These are phyloP conservation scores for Solanum rostratum DNA, from an alignment of 257 asterid species.

Conservation along the genomic window DNA sequence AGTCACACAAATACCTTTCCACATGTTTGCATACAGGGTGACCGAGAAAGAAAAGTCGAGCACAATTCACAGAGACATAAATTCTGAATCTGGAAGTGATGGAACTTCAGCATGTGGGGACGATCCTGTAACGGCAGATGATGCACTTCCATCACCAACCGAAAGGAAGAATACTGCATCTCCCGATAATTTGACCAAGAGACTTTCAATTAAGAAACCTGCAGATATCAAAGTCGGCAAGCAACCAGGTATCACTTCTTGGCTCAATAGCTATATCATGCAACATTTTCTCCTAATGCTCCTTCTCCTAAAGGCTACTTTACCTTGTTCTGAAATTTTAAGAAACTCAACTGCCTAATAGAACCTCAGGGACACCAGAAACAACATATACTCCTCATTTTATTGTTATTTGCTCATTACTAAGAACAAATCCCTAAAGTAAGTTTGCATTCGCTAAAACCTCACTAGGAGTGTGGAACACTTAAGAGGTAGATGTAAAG, in stretches of 20 bases:
- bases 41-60: slow-evolving; percentile 52
- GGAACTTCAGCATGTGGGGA: slow-evolving; percentile 46
- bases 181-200: slow-evolving; percentile 29
- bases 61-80: slow-evolving; percentile 21
- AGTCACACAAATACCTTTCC: slow-evolving; percentile 48
- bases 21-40: slow-evolving; percentile 63
- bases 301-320: background rate
- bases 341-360: background rate
- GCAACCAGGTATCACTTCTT: slow-evolving; percentile 39
- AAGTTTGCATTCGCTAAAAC: background rate
- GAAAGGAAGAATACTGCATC: slow-evolving; percentile 27
- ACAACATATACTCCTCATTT: background rate
- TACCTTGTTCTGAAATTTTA: background rate
- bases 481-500: background rate
- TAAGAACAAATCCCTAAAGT: background rate
- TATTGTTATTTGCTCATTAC: background rate
- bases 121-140: slow-evolving; percentile 31
- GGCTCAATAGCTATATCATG: background rate
- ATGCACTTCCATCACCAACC: slow-evolving; percentile 32
- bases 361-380: background rate
- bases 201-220: slow-evolving; percentile 29
- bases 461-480: background rate
- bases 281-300: background rate
- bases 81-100: slow-evolving; percentile 80
- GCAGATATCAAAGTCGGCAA: slow-evolving; percentile 27